These are phyloP conservation scores for Cercophora samala DNA, from an alignment of 495 filamentous ascomycete species.

Conservation along the genomic window DNA sequence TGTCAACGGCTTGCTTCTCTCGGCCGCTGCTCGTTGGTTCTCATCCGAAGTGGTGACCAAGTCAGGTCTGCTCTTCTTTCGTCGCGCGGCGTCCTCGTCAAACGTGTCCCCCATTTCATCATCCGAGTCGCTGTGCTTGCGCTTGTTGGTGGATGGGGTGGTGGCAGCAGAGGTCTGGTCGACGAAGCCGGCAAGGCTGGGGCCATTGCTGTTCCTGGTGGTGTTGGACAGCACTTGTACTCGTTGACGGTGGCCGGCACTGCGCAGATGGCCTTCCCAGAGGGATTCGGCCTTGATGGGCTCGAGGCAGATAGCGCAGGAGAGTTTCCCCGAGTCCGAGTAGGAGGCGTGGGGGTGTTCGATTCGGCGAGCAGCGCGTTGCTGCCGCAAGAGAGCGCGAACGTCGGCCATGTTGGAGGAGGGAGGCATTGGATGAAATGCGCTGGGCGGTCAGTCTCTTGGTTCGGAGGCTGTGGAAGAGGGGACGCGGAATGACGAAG, in stretches of 20 bases:
- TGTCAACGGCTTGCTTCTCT: conserved; percentile 24
- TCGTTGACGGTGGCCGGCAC: conserved; percentile 44
- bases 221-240: conserved; percentile 29
- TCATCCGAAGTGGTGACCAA: conserved; percentile 17
- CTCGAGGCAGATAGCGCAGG: conserved; percentile 58
- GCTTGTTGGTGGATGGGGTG: conserved; percentile 30
- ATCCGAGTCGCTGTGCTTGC: conserved; percentile 39
- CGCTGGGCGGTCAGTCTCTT: not conserved
- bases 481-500: not conserved
- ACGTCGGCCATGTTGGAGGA: conserved; percentile 70
- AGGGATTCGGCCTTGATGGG: conserved; percentile 58
- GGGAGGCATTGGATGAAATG: not conserved
- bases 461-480: not conserved
- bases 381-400: conserved; percentile 74
- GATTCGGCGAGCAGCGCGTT: conserved; percentile 73
- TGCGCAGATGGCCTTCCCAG: conserved; percentile 57
- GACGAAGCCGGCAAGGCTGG: conserved; percentile 18
- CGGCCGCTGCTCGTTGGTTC: conserved; percentile 20
- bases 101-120: conserved; percentile 35
- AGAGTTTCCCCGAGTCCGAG: conserved; percentile 56
- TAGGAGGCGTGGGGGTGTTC: conserved; percentile 62
- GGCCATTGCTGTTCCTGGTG: conserved; percentile 16
- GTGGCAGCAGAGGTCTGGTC: not conserved
- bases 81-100: conserved; percentile 39
- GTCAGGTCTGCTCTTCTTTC: conserved; percentile 43